Evolutionary conservation across 2,329 filamentous ascomycete species (phyloP).

Genomic region (Fusarium siculi): DNA sequence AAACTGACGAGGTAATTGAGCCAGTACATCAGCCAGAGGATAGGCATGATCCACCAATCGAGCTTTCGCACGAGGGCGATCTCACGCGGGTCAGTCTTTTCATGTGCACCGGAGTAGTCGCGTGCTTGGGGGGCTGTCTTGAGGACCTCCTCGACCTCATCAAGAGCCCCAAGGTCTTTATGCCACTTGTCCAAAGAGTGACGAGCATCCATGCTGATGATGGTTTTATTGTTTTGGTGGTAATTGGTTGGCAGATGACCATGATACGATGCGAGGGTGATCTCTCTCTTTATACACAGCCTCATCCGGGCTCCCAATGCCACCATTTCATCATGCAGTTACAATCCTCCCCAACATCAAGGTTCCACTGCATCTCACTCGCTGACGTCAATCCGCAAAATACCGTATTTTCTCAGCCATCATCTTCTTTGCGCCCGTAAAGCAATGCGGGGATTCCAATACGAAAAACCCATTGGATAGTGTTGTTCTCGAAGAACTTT

Average conservation of each 20-base stretch:
- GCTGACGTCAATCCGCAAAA: background rate
- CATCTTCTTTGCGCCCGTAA: background rate
- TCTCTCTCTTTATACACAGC: background rate
- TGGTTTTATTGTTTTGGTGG: background rate
- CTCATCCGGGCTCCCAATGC: no score
- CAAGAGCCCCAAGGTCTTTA: background rate
- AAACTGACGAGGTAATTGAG: slow-evolving; percentile 50
- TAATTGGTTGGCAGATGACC: background rate
- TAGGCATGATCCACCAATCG: slow-evolving; percentile 43
- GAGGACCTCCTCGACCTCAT: slow-evolving; percentile 17
- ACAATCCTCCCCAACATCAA: background rate
- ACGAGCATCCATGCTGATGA: background rate
- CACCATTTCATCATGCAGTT: background rate
- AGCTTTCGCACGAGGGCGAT: slow-evolving; percentile 34
- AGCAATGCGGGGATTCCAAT: background rate
- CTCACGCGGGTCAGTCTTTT: slow-evolving; percentile 32
- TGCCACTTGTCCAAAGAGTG: background rate
- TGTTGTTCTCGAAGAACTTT: background rate
- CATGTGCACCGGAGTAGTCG: slow-evolving; percentile 36
- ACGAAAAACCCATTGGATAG: background rate
- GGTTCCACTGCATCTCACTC: background rate
- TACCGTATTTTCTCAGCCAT: background rate
- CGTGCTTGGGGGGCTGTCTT: slow-evolving; percentile 4
- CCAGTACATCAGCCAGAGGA: slow-evolving; percentile 52
- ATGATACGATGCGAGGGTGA: background rate